Evolutionary conservation across 441 rosid species (phyloP), one percentile per base, ranked within the genome.

Genomic region (Erodium chrysanthum): DNA sequence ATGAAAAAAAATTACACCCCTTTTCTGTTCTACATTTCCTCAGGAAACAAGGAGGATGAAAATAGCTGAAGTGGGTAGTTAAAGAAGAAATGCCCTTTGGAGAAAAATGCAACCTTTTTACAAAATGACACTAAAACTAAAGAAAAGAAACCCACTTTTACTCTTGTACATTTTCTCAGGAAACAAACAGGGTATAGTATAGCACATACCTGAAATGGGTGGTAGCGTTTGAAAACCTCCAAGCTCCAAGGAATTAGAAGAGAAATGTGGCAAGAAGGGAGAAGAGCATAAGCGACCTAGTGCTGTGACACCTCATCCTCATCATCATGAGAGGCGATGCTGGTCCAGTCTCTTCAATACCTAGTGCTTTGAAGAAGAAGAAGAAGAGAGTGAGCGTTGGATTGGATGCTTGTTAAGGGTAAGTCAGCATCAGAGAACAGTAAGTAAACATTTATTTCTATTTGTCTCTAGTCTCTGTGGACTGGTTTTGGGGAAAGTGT

Each of bases 211-310:
- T 33, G 40, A 33, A 33, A 33, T 7, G 40, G 40, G 40, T 33
- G 40, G 59, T 17, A 44, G 50, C 0, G 59, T 18, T 52, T 52
- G 59, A 52, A 52, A 17, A 52, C 4, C 59, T 52, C 59, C 59
- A 52, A 52, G 59, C 9, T 17, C 59, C 59, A 52, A 52, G 21
- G 59, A 52, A 52, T 11, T 44, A 44, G 59, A 52, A 52, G 59
- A 52, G 22, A 15, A 52, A 52, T 15, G 22, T 18, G 59, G 21
- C 22, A 17, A 52, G 59, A 52, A 52, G 59, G 18, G 59, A 52
- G 15, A 52, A 52, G 4, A 2, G 9, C 59, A 52, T 2, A 15
- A 52, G 59, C 6, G 59, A 15, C 22, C 59, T 52, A 17, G 2
- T 52, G 59, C 10, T 5, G 59, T 17, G 7, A 17, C 21, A 17